Evolutionary conservation across 371 early-diverging fungal species (phyloP), one percentile per base, ranked within the genome.

Genomic region (Synchytrium microbalum): DNA sequence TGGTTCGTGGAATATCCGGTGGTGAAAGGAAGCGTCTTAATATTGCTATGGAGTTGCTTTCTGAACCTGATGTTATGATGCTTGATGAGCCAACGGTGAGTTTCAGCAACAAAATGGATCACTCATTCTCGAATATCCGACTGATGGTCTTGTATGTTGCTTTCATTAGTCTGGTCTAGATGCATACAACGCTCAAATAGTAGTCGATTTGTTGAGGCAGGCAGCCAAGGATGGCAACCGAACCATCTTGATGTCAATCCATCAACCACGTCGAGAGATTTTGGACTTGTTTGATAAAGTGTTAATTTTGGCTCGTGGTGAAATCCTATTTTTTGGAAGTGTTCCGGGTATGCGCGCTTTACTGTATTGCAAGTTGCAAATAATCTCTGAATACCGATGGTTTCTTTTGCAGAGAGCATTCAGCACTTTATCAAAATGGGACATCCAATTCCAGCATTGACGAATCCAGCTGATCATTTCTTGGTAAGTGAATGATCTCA

Each of bases 11-110:
- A 5, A 91, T 92, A 52, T 87, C 87, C 61, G 94, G 93, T 0
- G 95, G 94, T n/a, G 92, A 95, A 70, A 89, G 89, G 72, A 83
- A 92, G 58, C 84, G 93, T 46, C 91, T 93, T 0, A 87, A 88
- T 24, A 92, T 95, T 63, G 95, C 91, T 8, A 86, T 87, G 55
- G 95, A 92, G 63, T 73, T 92, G 29, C 88, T 92, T 3, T 88
- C 91, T 0, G 85, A 84, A 1, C 93, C 93, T 0, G 82, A 85
- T 31, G 82, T 92, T 16, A 65, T 93, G 46, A 92, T 91, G 70
- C 70, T 94, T 60, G 76, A 78, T 65, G 78, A 78, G 62, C 78
- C 75, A 51, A 73, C 75, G 16, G 0, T 0, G 8, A 0, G 2
- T 26, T 54, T 1, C 0, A n/a, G n/a, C n/a, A n/a, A n/a, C n/a